Evolutionary conservation across 176 grass and related monocot species (phyloP), one percentile per base, ranked within the genome.

Genomic region (Carex parvula): DNA sequence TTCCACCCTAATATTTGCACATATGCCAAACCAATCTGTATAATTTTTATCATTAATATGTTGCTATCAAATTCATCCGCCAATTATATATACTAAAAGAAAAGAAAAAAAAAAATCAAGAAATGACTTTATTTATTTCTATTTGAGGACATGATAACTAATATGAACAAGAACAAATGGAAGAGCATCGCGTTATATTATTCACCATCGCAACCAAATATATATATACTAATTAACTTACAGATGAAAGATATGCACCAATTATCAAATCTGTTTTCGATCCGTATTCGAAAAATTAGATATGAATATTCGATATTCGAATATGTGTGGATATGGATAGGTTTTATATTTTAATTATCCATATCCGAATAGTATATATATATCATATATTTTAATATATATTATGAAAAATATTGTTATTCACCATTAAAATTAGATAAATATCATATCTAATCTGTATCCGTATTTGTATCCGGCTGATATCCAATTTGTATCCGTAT

Each of bases 151-250:
- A 81, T 37, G 20, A 60, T 61, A 57, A 74, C 35, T 56, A 79
- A 52, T 50, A 64, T 81, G 24, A 88, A 84, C 48, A 84, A 30
- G 24, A 88, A 84, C 48, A 84, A 30, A 88, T 84, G 11, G 12
- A 58, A 74, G 48, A 35, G 18, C 50, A 84, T 50, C 7, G 54
- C 16, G 55, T 2, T 46, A 79, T 70, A 64, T 60, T 12, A 58
- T 50, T 81, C 35, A 80, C 78, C 20, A 6, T 17, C 1, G 2
- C 59, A 79, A 69, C 70, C 26, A 84, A 79, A 24, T 24, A 24
- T 24, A 24, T 24, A 79, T 29, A 63, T 21, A 77, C 26, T 21
- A 46, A 22, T 52, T 33, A 76, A 55, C 22, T 54, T 55, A 55
- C 72, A 76, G 20, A 74, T 14, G 3, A 52, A 74, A 52, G 1